Conservation (phyloP, 2,329 filamentous ascomycete genomes). For the Neocatenulostroma microsporum region DNA sequence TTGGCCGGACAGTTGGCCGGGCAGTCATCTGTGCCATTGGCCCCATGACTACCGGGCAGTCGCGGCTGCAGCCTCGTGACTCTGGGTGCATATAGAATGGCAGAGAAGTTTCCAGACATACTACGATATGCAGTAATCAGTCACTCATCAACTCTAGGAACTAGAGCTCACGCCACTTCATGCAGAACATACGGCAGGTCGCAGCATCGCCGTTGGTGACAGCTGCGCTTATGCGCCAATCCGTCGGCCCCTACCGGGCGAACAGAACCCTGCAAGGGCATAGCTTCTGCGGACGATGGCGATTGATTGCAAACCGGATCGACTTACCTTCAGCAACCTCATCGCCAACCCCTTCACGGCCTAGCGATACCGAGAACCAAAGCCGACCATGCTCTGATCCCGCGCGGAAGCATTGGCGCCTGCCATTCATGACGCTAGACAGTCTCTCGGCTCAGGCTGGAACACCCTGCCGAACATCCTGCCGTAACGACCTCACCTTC, state of each 20-base stretch:
- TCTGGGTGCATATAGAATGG: not conserved
- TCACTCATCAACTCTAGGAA: not conserved
- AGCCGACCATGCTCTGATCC: not conserved
- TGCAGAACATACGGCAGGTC: too few relatives aligned
- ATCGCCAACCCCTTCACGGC: not conserved
- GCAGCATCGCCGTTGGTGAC: constrained; percentile 6
- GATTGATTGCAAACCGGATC: not conserved
- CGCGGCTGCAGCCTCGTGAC: too few relatives aligned
- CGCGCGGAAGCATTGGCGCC: constrained; percentile 2
- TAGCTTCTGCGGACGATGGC: too few relatives aligned
- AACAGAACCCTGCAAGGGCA: constrained; percentile 2
- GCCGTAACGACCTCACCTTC: not conserved
- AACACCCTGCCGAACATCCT: not conserved
- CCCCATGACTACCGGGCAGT: too few relatives aligned
- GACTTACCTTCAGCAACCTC: not conserved
- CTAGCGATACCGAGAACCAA: constrained; percentile 1
- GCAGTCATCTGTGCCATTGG: not conserved
- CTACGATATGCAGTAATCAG: not conserved
- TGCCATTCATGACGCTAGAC: not conserved
- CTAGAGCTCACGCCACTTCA: too few relatives aligned
- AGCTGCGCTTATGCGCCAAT: constrained; percentile 2
- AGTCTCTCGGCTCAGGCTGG: not conserved
- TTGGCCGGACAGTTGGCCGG: too few relatives aligned
- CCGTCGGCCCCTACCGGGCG: constrained; percentile 1
- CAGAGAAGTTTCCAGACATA: not conserved